Percentiles rank a stretch among this genome's conserved stretches.
phyloP scores from a whole-genome alignment of 176 grass and related monocot species.

The Aegilops sharonensis region DNA sequence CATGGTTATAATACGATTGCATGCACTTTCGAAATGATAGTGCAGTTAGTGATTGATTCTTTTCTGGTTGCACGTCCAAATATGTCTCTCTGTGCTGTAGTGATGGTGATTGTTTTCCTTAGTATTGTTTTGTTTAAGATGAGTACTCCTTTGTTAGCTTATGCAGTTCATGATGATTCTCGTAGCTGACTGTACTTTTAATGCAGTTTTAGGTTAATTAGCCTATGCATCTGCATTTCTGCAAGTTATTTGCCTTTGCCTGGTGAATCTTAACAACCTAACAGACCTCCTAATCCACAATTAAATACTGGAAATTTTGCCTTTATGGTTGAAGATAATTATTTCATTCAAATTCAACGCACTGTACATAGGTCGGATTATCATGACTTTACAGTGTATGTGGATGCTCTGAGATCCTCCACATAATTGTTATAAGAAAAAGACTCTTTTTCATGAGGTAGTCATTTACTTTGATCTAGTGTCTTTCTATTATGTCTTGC shows the following conservation, averaged over 20 bases:
- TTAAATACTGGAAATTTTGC: background rate
- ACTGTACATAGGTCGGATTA: background rate
- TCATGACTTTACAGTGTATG: background rate
- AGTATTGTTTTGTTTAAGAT: background rate
- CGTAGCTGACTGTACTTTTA: background rate
- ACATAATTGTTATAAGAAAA: background rate
- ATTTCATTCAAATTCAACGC: background rate
- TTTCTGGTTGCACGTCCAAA: background rate
- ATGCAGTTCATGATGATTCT: slow-evolving; percentile 15
- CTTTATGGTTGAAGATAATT: background rate
- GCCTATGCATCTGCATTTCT: background rate
- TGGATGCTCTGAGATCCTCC: background rate
- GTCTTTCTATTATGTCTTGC: background rate
- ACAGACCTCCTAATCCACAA: background rate
- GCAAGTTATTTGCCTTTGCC: background rate
- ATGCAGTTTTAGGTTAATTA: background rate
- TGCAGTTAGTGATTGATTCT: background rate
- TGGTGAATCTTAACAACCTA: background rate
- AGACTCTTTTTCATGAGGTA: background rate
- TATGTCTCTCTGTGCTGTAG: background rate
- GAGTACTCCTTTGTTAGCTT: background rate
- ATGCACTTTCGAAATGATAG: background rate
- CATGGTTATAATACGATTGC: background rate
- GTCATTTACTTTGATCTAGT: background rate
- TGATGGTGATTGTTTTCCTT: background rate